phyloP scores from a whole-genome alignment of 1,139 yeast genomes.

The Candida sanyaensis region DNA sequence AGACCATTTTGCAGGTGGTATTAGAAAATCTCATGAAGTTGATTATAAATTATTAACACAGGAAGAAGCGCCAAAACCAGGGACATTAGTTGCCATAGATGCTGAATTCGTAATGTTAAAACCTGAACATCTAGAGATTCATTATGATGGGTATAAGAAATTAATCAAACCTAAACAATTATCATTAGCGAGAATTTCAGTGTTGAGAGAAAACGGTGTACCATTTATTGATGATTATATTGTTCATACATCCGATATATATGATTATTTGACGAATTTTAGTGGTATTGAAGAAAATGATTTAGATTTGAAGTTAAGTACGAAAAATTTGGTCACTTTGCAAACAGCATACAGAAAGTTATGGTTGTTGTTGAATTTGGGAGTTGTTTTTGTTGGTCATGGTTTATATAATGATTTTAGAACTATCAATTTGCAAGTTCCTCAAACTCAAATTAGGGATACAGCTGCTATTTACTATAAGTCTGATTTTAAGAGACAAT shows the following conservation, averaged over 20 bases:
- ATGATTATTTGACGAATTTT: conserved; percentile 84
- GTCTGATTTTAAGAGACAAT: conserved; percentile 67
- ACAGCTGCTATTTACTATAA: conserved; percentile 80
- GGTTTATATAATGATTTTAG: conserved; percentile 90
- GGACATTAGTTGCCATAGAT: conserved; percentile 86
- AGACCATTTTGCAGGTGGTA: conserved; percentile 76
- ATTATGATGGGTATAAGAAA: conserved; percentile 63
- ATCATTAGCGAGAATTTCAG: conserved; percentile 89
- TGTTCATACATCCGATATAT: conserved; percentile 67
- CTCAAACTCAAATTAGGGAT: conserved; percentile 81
- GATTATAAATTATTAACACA: conserved; percentile 68
- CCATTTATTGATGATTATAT: conserved; percentile 96
- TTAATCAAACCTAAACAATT: conserved; percentile 74
- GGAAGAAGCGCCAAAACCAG: conserved; percentile 72
- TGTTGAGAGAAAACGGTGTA: conserved; percentile 74
- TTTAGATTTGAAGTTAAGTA: conserved; percentile 69
- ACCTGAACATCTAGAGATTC: conserved; percentile 79
- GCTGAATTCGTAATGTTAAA: conserved; percentile 91
- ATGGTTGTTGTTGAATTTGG: conserved; percentile 85
- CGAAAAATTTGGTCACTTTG: conserved; percentile 70
- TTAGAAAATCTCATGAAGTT: conserved; percentile 56
- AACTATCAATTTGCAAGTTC: conserved; percentile 89
- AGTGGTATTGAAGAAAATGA: conserved; percentile 96
- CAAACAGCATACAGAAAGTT: conserved; percentile 86
- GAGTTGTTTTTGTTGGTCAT: conserved; percentile 94